Evolutionary conservation across 371 early-diverging fungal genomes (phyloP), one percentile per base, ranked within the genome.

Genomic region (Syncephalastrum contaminatum): DNA sequence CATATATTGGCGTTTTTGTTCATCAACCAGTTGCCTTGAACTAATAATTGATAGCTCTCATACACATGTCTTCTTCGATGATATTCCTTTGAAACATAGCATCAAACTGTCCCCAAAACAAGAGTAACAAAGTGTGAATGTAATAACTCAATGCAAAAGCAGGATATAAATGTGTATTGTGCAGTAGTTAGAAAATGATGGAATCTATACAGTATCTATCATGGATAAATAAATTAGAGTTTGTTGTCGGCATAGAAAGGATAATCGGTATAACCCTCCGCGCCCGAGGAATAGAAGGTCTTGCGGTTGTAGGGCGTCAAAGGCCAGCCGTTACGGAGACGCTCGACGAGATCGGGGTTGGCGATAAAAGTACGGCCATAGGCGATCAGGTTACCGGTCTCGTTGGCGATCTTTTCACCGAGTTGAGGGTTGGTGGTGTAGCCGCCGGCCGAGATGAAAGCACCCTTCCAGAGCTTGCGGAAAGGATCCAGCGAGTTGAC

Each of bases 391-490:
- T 51, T 47, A 16, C 40, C 52, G 1, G 51, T 16, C 22, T 52
- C 25, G 21, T 62, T 52, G n/a, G 25, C 22, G 25, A 40, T 7
- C 40, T 52, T 51, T 7, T 27, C 10, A 36, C 51, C 56, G 13
- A 16, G n/a, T 40, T 45, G 16, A 22, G 55, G 51, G 10, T 63
- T 41, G 14, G 19, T 19, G 3, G 56, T 51, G 44, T 55, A 54
- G 8, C 50, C 51, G 30, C 55, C 63, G 16, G 58, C 54, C 24
- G 46, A 36, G 47, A 63, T 59, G 43, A 58, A 58, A 14, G 42
- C 51, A 5, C 55, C 54, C 30, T 59, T 48, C 59, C 63, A 54
- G 49, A 63, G 48, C 41, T 54, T 48, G n/a, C 56, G 53, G 62
- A 57, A 62, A n/a, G 56, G 56, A 19, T 52, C 62, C 4, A 62